A percentile compares a stretch with the other conserved stretches of the same genome.
Conservation (phyloP, 164 flowering plant genomes). For the Stephania yunnanensis region DNA sequence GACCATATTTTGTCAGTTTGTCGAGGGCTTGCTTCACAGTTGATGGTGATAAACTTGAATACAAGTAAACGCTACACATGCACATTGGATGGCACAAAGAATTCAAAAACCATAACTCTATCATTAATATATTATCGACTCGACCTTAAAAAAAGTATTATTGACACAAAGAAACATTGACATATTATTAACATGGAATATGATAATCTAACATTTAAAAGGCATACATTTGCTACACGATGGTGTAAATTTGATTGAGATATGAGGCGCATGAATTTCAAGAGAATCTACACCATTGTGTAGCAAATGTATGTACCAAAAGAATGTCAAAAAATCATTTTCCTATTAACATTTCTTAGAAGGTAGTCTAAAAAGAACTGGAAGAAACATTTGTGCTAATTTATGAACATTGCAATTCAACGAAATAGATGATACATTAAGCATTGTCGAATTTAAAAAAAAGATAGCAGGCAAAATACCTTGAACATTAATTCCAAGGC, state of each 20-base stretch:
- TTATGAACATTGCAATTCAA: not conserved
- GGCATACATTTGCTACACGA: too few species aligned
- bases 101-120: constrained; percentile 4
- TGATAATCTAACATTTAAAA: too few species aligned
- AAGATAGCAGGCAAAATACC: constrained; percentile 26
- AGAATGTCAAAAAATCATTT: too few species aligned
- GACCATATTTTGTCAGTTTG: constrained; percentile 36
- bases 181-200: too few species aligned
- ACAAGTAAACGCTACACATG: constrained; percentile 55
- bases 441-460: not conserved
- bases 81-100: constrained; percentile 3
- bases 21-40: constrained; percentile 25
- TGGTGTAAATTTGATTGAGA: too few species aligned
- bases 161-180: not conserved
- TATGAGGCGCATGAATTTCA: too few species aligned
- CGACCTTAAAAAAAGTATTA: not conserved
- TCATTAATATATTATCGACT: too few species aligned
- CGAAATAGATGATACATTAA: not conserved
- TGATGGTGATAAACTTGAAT: constrained; percentile 43
- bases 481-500: constrained; percentile 53
- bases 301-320: too few species aligned
- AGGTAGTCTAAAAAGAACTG: not conserved
- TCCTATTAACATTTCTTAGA: too few species aligned
- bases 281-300: too few species aligned
- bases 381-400: not conserved